Percentiles rank a stretch among this genome's conserved stretches.
Conservation (phyloP, 768 basidiomycete genomes). For the Podaxis sp. region DNA sequence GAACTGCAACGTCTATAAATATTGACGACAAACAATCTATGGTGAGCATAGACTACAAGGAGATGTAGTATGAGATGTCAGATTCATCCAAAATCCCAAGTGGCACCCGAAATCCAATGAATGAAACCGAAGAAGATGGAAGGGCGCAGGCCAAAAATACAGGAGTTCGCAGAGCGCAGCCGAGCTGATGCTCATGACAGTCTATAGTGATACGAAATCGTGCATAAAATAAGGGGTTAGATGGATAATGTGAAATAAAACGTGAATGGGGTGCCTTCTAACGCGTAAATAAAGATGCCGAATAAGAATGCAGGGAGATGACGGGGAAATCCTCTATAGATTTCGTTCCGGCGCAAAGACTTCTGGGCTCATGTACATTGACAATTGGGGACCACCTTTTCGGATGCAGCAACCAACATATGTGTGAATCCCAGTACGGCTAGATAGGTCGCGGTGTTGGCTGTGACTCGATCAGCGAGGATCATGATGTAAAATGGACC, state of each 20-base stretch:
- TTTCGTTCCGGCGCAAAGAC: slow-evolving; percentile 17
- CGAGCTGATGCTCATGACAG: neutral
- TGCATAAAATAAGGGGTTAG: neutral
- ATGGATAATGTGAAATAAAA: neutral
- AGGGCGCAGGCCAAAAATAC: neutral
- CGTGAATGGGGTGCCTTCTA: neutral
- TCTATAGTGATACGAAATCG: neutral
- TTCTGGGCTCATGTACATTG: slow-evolving; percentile 21
- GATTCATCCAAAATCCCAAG: neutral
- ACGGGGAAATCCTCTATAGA: neutral
- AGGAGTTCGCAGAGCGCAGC: neutral
- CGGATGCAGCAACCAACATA: slow-evolving; percentile 21
- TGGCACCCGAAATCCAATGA: neutral
- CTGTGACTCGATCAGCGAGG: slow-evolving; percentile 1
- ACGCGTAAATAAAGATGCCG: neutral
- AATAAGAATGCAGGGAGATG: neutral
- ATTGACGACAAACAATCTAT: neutral
- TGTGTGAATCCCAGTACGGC: slow-evolving; percentile 22
- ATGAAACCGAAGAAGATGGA: neutral
- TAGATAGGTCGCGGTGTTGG: slow-evolving; percentile 17
- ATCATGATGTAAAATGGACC: neutral
- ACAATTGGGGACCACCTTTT: slow-evolving; percentile 19
- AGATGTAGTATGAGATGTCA: neutral
- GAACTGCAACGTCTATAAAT: neutral
- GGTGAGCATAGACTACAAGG: neutral